Evolutionary conservation across 2,329 filamentous ascomycete species (phyloP).

Genomic region (Beauveria rudraprayagi): DNA sequence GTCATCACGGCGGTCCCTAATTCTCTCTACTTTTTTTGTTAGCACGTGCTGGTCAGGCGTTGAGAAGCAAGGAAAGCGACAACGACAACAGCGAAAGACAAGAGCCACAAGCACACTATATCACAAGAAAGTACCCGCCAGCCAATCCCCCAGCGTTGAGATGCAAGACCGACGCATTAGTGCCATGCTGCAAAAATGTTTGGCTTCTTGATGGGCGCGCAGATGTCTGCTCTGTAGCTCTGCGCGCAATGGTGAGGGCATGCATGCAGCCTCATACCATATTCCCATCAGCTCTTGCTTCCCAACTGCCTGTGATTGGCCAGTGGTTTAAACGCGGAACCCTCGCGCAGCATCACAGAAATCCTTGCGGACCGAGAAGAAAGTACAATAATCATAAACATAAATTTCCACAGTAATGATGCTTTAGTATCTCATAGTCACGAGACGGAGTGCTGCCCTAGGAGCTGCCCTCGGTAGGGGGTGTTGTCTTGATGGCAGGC

Average conservation of each 20-base stretch:
- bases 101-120: background rate
- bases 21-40: background rate
- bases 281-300: background rate
- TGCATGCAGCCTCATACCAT: background rate
- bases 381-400: conserved; percentile 8
- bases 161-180: conserved; percentile 1
- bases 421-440: conserved; percentile 6
- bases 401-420: conserved; percentile 9
- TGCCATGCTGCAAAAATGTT: conserved; percentile 8
- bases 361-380: background rate
- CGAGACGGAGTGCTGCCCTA: conserved; percentile 5
- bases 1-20: background rate
- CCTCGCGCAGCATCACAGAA: conserved; percentile 5
- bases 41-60: background rate
- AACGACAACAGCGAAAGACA: background rate
- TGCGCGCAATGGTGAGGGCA: background rate
- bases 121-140: background rate
- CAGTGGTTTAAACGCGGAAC: background rate
- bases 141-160: background rate
- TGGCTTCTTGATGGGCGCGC: background rate
- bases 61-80: background rate
- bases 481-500: background rate
- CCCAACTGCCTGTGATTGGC: background rate
- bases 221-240: background rate
- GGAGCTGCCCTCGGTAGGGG: conserved; percentile 2